A percentile compares a stretch with the other conserved stretches of the same genome.
Conservation (phyloP, 2,329 filamentous ascomycete genomes). For the Clonostachys rhizophaga region DNA sequence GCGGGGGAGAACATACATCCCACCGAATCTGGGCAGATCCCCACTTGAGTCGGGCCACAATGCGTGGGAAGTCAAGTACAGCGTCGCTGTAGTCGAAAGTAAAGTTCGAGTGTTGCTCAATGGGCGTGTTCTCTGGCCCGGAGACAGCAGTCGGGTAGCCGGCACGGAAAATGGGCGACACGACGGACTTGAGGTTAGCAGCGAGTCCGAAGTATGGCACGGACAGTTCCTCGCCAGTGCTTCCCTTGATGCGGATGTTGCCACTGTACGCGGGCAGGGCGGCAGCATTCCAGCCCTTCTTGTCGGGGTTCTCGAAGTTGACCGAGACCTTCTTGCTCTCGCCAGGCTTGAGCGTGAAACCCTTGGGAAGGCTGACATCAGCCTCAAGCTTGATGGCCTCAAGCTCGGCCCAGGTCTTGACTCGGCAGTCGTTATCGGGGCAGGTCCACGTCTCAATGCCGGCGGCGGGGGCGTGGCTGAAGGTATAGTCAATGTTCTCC, state of each 20-base stretch:
- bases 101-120: background rate
- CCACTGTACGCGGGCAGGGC: slow-evolving; percentile 26
- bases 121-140: background rate
- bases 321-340: slow-evolving; percentile 14
- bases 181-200: slow-evolving; percentile 11
- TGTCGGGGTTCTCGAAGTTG: slow-evolving; percentile 19
- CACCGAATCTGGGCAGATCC: slow-evolving; percentile 12
- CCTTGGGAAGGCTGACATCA: slow-evolving; percentile 6
- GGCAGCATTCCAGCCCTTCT: slow-evolving; percentile 15
- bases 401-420: slow-evolving; percentile 2
- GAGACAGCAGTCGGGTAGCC: slow-evolving; percentile 7
- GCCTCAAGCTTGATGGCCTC: slow-evolving; percentile 10
- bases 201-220: slow-evolving; percentile 20
- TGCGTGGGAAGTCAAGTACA: slow-evolving; percentile 6
- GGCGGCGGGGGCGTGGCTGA: slow-evolving; percentile 19
- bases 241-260: slow-evolving; percentile 19
- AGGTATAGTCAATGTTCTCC: slow-evolving; percentile 25
- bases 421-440: slow-evolving; percentile 3
- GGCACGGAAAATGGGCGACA: slow-evolving; percentile 8
- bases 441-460: slow-evolving; percentile 28
- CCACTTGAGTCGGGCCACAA: slow-evolving; percentile 10
- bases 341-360: slow-evolving; percentile 15
- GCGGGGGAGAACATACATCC: slow-evolving; percentile 2
- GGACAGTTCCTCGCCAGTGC: slow-evolving; percentile 20
- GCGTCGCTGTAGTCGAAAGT: background rate